Conservation (phyloP, 768 basidiomycete species). For the Naganishia randhawae region DNA sequence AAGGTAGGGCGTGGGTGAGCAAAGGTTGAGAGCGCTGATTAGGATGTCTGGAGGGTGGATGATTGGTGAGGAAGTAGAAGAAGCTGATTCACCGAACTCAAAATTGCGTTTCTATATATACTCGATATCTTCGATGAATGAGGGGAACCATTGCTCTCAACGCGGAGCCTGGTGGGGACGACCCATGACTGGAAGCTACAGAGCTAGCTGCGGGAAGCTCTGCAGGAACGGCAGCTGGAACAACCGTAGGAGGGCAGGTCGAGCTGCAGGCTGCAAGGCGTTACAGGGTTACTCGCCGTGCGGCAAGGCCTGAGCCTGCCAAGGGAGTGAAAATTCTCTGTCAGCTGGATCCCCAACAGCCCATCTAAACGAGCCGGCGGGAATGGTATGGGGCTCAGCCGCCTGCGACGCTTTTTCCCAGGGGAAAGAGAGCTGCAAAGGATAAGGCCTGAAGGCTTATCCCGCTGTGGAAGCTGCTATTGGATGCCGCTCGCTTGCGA, state of each 20-base stretch:
- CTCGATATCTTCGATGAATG: not conserved
- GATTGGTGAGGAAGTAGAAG: not conserved
- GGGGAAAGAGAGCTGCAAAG: not conserved
- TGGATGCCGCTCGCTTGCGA: constrained; percentile 1
- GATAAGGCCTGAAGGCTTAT: not conserved
- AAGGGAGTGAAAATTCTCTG: not conserved
- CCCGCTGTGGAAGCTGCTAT: not conserved
- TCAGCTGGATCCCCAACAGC: constrained; percentile 9
- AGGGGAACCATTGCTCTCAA: constrained; percentile 7
- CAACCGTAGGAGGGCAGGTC: too few relatives aligned
- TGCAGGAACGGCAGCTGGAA: too few relatives aligned
- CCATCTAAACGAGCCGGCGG: constrained; percentile 10
- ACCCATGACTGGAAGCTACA: not conserved
- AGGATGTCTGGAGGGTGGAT: not conserved
- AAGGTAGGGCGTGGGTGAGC: constrained; percentile 1
- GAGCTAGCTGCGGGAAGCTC: not conserved
- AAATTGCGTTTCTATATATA: not conserved
- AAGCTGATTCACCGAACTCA: too few relatives aligned
- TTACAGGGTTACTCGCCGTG: not conserved
- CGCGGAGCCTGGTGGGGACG: constrained; percentile 16
- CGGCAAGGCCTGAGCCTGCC: not conserved
- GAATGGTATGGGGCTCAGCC: constrained; percentile 9
- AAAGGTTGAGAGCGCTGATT: not conserved
- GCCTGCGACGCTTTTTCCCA: not conserved
- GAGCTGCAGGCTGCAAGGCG: not conserved